These are phyloP conservation scores for Fusarium setosum DNA, from an alignment of 2,329 filamentous ascomycete species.

Conservation along the genomic window DNA sequence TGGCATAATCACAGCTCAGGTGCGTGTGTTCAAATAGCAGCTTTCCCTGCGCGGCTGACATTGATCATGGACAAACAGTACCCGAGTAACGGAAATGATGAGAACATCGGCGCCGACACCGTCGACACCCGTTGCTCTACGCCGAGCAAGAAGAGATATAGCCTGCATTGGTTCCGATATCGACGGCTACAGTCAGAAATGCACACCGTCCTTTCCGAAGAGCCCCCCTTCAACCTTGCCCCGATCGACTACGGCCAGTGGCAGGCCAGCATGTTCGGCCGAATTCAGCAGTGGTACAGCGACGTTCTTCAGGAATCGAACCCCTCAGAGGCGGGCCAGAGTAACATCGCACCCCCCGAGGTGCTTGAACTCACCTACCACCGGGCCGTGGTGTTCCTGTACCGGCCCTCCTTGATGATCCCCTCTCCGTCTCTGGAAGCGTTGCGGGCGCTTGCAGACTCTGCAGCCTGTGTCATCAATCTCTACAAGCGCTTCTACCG, in stretches of 20 bases:
- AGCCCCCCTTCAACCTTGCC: too few species aligned
- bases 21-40: neutral
- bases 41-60: neutral
- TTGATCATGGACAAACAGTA: neutral
- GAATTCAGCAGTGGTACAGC: neutral
- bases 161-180: neutral
- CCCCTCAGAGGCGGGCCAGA: neutral
- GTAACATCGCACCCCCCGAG: neutral
- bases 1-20: neutral
- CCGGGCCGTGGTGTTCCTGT: neutral
- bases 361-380: neutral
- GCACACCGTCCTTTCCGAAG: neutral
- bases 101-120: neutral
- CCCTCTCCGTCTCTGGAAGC: neutral
- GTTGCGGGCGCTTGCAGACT: neutral
- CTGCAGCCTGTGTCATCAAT: neutral
- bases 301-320: neutral
- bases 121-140: neutral
- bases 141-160: neutral
- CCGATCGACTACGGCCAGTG: neutral
- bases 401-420: neutral
- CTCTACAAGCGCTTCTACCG: neutral
- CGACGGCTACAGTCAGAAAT: neutral
- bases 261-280: neutral
- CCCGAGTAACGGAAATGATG: neutral